Evolutionary conservation across 1,284 basidiomycete species (phyloP), one percentile per base, ranked within the genome.

Genomic region (Cutaneotrichosporon sp.): DNA sequence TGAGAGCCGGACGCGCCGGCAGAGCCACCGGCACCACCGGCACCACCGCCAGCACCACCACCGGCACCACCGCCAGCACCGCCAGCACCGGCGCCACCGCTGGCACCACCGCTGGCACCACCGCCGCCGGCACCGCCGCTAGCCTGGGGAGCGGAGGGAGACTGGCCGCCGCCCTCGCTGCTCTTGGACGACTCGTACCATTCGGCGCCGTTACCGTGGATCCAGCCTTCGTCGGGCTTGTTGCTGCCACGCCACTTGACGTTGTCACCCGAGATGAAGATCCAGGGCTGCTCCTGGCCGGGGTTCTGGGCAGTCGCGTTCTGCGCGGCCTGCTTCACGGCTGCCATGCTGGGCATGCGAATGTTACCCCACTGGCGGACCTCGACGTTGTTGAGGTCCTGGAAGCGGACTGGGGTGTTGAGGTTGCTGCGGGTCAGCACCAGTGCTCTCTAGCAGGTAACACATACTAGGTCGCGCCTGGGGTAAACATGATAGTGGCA

Each of bases 371-470:
- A 42, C 8, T 14, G 5, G 41, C 41, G 41, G 23, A 42, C 41
- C 14, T 26, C 41, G 41, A 42, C 41, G 14, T 42, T 42, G 41
- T 26, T 42, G 13, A 42, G 23, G 41, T 42, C 41, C 41, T 42
- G 41, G 41, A 42, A 42, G 23, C 41, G 41, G 9, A 42, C 41
- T 4, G 41, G 41, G 13, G 22, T 10, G 22, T 10, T 15, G 41
- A 42, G 21, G 12, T 9, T 42, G 41, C 26, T 30, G 26, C 5
- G 26, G 5, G 26, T 30, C 10, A 30, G 26, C 5, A n/a, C n/a
- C n/a, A n/a, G n/a, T n/a, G n/a, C n/a, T n/a, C n/a, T n/a, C n/a
- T n/a, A 30, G 26, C 10, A 10, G 26, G 26, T 30, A 30, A 30
- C 26, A 30, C 26, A 30, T 30, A 30, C 26, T 42, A 42, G 18